Evolutionary conservation across 148 eudicot species (phyloP).

Genomic region (Cornus suecica): DNA sequence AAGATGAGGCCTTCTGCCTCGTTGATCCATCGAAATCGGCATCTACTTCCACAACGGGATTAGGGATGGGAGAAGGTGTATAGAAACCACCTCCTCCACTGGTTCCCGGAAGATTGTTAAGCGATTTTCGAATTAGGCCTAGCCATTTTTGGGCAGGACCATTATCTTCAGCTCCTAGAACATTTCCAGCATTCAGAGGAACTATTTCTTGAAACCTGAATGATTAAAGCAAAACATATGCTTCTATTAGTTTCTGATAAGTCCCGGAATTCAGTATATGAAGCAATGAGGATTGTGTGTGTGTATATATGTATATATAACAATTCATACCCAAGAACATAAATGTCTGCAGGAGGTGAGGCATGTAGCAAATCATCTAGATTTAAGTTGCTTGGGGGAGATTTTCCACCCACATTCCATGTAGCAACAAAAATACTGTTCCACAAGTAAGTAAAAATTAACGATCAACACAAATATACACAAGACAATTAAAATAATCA

Average conservation of each 20-base stretch:
- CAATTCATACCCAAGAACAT: slow-evolving; percentile 75
- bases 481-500: neutral
- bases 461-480: no score
- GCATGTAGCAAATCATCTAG: slow-evolving; percentile 94
- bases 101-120: slow-evolving; percentile 83
- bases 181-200: slow-evolving; percentile 90
- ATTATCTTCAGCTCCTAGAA: slow-evolving; percentile 85
- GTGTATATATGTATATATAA: no score
- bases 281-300: neutral
- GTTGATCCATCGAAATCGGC: slow-evolving; percentile 87
- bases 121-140: slow-evolving; percentile 58
- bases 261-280: neutral
- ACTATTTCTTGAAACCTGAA: slow-evolving; percentile 92
- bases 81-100: slow-evolving; percentile 60
- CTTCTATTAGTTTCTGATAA: neutral
- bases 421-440: slow-evolving; percentile 87
- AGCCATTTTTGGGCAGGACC: slow-evolving; percentile 96
- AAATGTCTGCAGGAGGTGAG: slow-evolving; percentile 84
- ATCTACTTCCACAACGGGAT: slow-evolving; percentile 75
- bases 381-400: slow-evolving; percentile 77
- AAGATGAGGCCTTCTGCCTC: slow-evolving; percentile 51
- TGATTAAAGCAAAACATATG: slow-evolving; percentile 11
- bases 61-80: slow-evolving; percentile 91
- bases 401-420: slow-evolving; percentile 96
- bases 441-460: neutral